Conservation (phyloP, 139 green algal genomes). For the Chlorella sp. region DNA sequence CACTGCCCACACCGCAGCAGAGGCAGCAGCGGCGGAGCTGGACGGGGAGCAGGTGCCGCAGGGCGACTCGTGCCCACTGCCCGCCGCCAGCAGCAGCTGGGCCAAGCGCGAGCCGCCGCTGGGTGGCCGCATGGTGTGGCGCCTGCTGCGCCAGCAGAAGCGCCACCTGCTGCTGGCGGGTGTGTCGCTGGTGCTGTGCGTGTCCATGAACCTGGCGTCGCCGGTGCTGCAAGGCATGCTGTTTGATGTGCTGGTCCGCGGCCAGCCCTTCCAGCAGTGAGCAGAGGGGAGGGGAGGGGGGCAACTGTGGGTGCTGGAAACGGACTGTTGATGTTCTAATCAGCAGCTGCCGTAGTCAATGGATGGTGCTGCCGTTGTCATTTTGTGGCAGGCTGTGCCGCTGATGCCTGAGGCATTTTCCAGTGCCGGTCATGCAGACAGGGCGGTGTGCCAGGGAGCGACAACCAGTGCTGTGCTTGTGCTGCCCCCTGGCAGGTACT, state of each 20-base stretch:
- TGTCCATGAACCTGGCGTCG: constrained; percentile 82
- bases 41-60: too few relatives aligned
- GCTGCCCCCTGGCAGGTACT: constrained; percentile 19
- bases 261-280: constrained; percentile 58
- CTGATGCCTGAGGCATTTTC: too few relatives aligned
- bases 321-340: too few relatives aligned
- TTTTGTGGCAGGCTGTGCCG: too few relatives aligned
- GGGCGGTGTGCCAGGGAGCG: too few relatives aligned
- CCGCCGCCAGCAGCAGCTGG: constrained; percentile 22
- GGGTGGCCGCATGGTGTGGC: constrained; percentile 26
- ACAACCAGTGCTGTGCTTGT: too few relatives aligned
- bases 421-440: too few relatives aligned
- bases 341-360: too few relatives aligned
- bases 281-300: background rate
- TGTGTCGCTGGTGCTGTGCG: constrained; percentile 72
- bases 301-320: too few relatives aligned
- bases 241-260: constrained; percentile 82
- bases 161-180: constrained; percentile 61
- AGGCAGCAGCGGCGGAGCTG: background rate
- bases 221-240: constrained; percentile 86
- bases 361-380: too few relatives aligned
- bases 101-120: constrained; percentile 28
- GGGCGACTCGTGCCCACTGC: background rate
- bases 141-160: constrained; percentile 67
- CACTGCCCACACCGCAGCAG: background rate